Base-by-base conservation (phyloP, 2,329 filamentous ascomycete genomes). In the Orbilia blumenaviensis region DNA sequence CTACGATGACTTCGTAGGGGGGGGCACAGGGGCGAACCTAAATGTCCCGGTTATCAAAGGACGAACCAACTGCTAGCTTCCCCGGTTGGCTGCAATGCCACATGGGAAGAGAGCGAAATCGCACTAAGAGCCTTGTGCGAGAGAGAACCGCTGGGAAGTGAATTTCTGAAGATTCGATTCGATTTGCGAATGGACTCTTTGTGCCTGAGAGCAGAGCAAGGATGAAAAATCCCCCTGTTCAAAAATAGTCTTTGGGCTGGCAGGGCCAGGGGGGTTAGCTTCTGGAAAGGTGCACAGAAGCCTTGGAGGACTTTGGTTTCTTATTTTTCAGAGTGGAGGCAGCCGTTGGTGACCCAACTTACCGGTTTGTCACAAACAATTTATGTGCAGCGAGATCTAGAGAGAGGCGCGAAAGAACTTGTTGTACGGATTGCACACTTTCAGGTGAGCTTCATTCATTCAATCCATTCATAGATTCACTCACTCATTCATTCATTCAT, bases 11-110 rank as follows among this genome's bases (percentile, higher is more conserved):
- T 21, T 56, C 25, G 52, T 56, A 56, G 52, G 52, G 52, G 48
- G 18, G 52, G n/a, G 52, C 66, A 62, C 67, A 63, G 71, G 71
- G 71, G 63, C 63, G 63, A 74, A 62, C 63, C 54, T 18, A 68
- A 75, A 75, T 75, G 46, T 63, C 64, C 71, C 71, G 71, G 72
- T 32, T 66, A 76, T 69, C 64, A 76, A 66, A 76, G 72, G 72
- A 25, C 46, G 46, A 54, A 42, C 71, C 71, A 67, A 75, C 71
- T 68, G 63, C 44, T 63, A 69, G 64, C 72, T 76, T 64, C 72
- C 72, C 72, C 72, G 72, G 72, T 76, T 69, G 64, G 72, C 64
- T 76, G 72, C 72, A 76, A 76, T 46, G 72, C 72, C 72, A 76
- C 72, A 76, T 69, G 72, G 72, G 64, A 56, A 41, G 38, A 52